phyloP scores from a whole-genome alignment of 2,329 filamentous ascomycete species.

The Cadophora gregata region DNA sequence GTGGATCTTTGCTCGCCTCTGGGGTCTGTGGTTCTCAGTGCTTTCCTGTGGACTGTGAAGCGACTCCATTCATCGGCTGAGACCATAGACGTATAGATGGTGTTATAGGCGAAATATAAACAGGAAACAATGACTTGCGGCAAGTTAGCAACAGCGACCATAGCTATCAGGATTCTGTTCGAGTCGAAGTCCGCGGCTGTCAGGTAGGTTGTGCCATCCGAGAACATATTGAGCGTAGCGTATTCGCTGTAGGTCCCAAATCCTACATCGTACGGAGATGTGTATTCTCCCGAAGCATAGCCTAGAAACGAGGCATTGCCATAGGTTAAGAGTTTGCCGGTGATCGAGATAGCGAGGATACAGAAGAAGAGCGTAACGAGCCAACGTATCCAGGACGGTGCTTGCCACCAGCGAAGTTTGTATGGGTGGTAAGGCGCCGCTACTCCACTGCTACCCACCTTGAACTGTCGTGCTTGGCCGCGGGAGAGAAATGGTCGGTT shows the following conservation, averaged over 20 bases:
- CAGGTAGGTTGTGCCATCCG: not conserved
- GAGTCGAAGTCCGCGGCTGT: slow-evolving; percentile 19
- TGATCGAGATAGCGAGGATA: not conserved
- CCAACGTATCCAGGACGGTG: slow-evolving; percentile 27
- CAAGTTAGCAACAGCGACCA: slow-evolving; percentile 50
- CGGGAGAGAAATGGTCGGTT: slow-evolving; percentile 38
- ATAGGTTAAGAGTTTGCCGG: slow-evolving; percentile 1
- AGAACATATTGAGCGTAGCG: slow-evolving; percentile 23
- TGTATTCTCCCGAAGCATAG: not conserved
- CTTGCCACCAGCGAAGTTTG: slow-evolving; percentile 32
- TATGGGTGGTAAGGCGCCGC: slow-evolving; percentile 18
- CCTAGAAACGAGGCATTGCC: slow-evolving; percentile 19
- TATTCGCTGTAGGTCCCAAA: slow-evolving; percentile 30
- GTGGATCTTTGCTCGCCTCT: slow-evolving; percentile 49
- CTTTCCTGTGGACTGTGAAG: slow-evolving; percentile 46
- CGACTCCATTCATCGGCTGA: slow-evolving; percentile 53
- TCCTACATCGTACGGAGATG: slow-evolving; percentile 20
- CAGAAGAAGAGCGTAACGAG: slow-evolving; percentile 28
- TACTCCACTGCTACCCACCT: not conserved
- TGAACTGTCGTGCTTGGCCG: slow-evolving; percentile 29
- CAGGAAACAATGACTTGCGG: slow-evolving; percentile 55
- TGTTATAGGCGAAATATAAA: slow-evolving; percentile 53
- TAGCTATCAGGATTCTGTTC: slow-evolving; percentile 24
- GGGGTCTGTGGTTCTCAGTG: slow-evolving; percentile 51
- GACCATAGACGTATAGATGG: slow-evolving; percentile 53